Evolutionary conservation across 768 basidiomycete species (phyloP), one percentile per base, ranked within the genome.

Genomic region (Agaricus sinodeliciosus): DNA sequence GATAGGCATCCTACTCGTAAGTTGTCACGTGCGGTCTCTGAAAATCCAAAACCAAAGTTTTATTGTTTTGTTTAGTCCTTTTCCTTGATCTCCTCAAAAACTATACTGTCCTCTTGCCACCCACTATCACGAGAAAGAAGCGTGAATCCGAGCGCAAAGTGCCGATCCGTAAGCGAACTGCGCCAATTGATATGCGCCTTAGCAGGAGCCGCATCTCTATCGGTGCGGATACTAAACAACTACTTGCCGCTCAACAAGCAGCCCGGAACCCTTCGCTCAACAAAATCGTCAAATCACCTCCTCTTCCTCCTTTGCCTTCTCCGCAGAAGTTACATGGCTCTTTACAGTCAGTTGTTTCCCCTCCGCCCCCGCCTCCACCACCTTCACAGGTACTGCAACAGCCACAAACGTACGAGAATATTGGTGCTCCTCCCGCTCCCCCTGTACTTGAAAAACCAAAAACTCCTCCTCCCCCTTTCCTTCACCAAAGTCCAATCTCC

Each of bases 121-220:
- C 87, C 0, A 84, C 90, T 0, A 84, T 97, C 51, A 76, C 81
- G 43, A 85, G 81, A 63, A 95, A 94, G 74, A 90, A 87, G 61
- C 83, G 84, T 19, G 92, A 94, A 61, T 85, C 90, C 0, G 92
- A 90, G 58, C 84, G 94, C 43, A 89, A 84, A 55, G 74, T 89
- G 42, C 94, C 90, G 11, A 63, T 84, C 19, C 78, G 93, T 39
- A 94, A 94, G 63, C 87, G 90, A 49, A 95, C 94, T 2, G 86
- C 87, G 0, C 85, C 85, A 0, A 71, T 94, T 43, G 94, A 96
- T 65, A 86, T 94, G 83, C 85, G 93, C 43, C 76, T 91, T 66
- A 91, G 85, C 58, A 78, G 93, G 57, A 81, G 82, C 58, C 78
- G 78, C 51, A 81, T 95, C 49, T 85, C 87, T 2, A 76, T 80